A percentile compares a stretch with the other conserved stretches of the same genome.
These are phyloP conservation scores for Pelargonium cotyledonis DNA, from an alignment of 441 rosid species.

Conservation along the genomic window DNA sequence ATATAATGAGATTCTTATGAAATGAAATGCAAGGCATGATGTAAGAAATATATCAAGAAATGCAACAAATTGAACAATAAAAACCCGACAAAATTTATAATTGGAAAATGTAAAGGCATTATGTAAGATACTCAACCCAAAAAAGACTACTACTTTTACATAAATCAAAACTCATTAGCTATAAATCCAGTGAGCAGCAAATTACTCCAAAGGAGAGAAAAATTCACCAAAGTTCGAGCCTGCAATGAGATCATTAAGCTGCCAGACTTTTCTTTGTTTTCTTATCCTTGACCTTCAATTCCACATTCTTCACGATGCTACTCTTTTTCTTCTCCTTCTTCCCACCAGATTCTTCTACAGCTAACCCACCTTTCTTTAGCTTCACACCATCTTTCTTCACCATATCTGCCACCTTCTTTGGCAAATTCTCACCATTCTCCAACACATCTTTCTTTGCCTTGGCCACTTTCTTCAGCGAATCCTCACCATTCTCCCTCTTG, in stretches of 20 bases:
- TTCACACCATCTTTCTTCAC: not conserved
- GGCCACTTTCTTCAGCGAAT: not conserved
- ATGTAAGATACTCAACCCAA: not conserved
- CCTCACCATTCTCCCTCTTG: not conserved
- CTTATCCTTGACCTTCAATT: slow-evolving; percentile 18
- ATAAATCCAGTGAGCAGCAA: slow-evolving; percentile 13
- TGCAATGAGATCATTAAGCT: slow-evolving; percentile 8
- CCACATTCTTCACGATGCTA: not conserved
- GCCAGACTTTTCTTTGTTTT: slow-evolving; percentile 15
- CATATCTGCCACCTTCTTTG: not conserved
- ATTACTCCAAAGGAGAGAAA: not conserved
- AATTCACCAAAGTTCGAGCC: slow-evolving; percentile 3
- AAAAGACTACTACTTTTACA: not conserved
- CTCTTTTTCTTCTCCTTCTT: not conserved
- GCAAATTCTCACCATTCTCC: not conserved
- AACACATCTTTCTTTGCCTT: not conserved
- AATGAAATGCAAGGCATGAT: too few relatives aligned
- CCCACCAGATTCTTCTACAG: not conserved
- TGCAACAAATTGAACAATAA: too few relatives aligned
- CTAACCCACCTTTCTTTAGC: not conserved
- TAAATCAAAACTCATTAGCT: slow-evolving; percentile 6
- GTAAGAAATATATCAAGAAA: too few relatives aligned
- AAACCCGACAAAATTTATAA: too few relatives aligned
- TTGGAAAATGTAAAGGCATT: too few relatives aligned
- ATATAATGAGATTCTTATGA: too few relatives aligned